Evolutionary conservation across 2,329 filamentous ascomycete genomes (phyloP), one percentile per base, ranked within the genome.

Genomic region (Fusarium compactum): DNA sequence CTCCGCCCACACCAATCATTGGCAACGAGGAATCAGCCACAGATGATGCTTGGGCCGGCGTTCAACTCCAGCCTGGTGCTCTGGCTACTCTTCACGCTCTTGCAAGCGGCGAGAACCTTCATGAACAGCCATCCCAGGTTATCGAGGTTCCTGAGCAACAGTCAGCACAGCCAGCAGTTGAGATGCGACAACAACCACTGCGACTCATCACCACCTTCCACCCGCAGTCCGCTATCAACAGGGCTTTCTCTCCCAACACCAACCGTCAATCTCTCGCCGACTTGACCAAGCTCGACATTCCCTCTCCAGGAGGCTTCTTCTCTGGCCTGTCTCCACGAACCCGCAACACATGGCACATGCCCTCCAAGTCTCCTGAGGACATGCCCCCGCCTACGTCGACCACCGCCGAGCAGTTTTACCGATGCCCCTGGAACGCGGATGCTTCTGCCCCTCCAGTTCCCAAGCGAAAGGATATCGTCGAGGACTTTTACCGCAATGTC

Each of bases 241-340:
- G 56, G 25, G 56, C 60, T 27, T 70, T 71, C 46, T 76, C 84
- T 1, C 76, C 77, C 6, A 79, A 71, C 51, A 72, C 76, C 3
- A 74, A 69, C 38, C 78, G 85, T 11, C 87, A 88, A 45, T 91
- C 90, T 16, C 84, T 90, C 16, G 90, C 91, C 59, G 92, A 91
- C 41, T 86, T 98, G 67, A 95, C 92, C 22, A 90, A 88, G 63
- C 86, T 98, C 22, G 95, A 95, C 27, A 94, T 98, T 34, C 95
- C 95, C 8, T 98, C 95, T 1, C 95, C 95, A 0, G 92, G 93
- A 27, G 94, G 92, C 1, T 98, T 98, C 85, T 98, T 98, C 80
- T 93, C 93, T 4, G 94, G 92, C 0, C 86, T 98, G 29, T 93
- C 92, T 40, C 89, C 91, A 6, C 87, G 89, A 56, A 90, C 91